phyloP scores from a whole-genome alignment of 2,329 filamentous ascomycete genomes.

The Colletotrichum brevisporum region DNA sequence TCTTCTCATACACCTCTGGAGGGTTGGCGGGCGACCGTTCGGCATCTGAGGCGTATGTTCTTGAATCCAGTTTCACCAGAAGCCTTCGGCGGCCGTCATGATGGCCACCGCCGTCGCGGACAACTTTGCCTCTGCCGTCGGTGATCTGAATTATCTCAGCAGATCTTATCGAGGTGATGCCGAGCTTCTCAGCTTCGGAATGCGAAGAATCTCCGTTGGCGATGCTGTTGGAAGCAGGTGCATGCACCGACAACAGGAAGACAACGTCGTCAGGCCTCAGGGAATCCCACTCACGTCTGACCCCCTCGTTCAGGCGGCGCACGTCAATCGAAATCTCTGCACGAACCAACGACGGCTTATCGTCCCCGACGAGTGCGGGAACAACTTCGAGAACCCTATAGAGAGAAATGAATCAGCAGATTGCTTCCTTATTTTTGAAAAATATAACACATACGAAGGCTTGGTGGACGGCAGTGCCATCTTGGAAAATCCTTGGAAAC shows the following conservation, averaged over 20 bases:
- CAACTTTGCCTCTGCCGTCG: conserved; percentile 84
- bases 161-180: conserved; percentile 80
- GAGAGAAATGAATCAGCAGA: conserved; percentile 38
- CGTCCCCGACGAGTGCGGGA: conserved; percentile 85
- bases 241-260: conserved; percentile 85
- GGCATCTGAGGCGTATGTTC: conserved; percentile 83
- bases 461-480: conserved; percentile 93
- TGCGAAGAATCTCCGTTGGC: conserved; percentile 66
- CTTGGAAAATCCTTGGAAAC: conserved; percentile 87
- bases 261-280: conserved; percentile 90
- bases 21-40: conserved; percentile 76
- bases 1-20: conserved; percentile 82
- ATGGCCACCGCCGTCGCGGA: conserved; percentile 75
- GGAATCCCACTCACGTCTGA: conserved; percentile 91
- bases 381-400: conserved; percentile 83
- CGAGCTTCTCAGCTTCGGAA: conserved; percentile 72
- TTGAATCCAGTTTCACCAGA: conserved; percentile 84
- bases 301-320: conserved; percentile 79
- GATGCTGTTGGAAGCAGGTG: conserved; percentile 64
- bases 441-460: conserved; percentile 67
- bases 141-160: conserved; percentile 89
- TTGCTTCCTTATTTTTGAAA: not conserved
- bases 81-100: conserved; percentile 79
- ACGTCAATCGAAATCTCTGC: conserved; percentile 91
- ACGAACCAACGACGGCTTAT: conserved; percentile 85